Conservation (phyloP, 2,329 filamentous ascomycete genomes). For the Stenocarpella maydis region DNA sequence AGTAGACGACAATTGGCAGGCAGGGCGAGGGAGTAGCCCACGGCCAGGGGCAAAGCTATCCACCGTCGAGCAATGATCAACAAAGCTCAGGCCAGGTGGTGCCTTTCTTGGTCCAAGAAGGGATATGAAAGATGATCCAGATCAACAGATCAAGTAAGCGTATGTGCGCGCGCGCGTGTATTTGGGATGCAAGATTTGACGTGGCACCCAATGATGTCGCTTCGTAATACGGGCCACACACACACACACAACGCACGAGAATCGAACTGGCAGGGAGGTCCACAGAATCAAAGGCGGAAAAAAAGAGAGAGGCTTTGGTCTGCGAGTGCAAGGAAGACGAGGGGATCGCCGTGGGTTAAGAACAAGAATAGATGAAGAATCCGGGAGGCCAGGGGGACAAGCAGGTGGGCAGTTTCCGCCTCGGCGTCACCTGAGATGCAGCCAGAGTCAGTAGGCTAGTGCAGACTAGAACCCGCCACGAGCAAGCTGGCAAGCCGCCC, state of each 20-base stretch:
- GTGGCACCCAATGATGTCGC: constrained; percentile 25
- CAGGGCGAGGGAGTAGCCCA: constrained; percentile 11
- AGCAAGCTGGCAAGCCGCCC: no score
- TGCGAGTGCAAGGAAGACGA: constrained; percentile 26
- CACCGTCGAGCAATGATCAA: constrained; percentile 21
- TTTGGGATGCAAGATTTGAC: neutral
- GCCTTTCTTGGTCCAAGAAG: constrained; percentile 14
- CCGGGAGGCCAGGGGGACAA: constrained; percentile 17
- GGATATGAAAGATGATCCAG: constrained; percentile 25
- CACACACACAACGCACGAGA: constrained; percentile 18
- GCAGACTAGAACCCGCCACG: no score
- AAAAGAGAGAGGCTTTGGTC: constrained; percentile 13
- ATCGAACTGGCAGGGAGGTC: constrained; percentile 24
- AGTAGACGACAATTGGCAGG: constrained; percentile 11
- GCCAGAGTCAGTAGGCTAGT: constrained; percentile 18
- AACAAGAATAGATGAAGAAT: constrained; percentile 18
- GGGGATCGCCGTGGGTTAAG: constrained; percentile 33
- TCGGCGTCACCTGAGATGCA: constrained; percentile 34
- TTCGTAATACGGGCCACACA: constrained; percentile 7
- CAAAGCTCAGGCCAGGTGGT: constrained; percentile 24
- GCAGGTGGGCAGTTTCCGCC: constrained; percentile 33
- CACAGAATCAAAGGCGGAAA: constrained; percentile 29
- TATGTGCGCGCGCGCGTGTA: constrained; percentile 2
- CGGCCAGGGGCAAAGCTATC: constrained; percentile 22
- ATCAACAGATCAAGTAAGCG: constrained; percentile 32